Evolutionary conservation across 2,329 filamentous ascomycete species (phyloP).

Genomic region (Epichloe coenophiala): DNA sequence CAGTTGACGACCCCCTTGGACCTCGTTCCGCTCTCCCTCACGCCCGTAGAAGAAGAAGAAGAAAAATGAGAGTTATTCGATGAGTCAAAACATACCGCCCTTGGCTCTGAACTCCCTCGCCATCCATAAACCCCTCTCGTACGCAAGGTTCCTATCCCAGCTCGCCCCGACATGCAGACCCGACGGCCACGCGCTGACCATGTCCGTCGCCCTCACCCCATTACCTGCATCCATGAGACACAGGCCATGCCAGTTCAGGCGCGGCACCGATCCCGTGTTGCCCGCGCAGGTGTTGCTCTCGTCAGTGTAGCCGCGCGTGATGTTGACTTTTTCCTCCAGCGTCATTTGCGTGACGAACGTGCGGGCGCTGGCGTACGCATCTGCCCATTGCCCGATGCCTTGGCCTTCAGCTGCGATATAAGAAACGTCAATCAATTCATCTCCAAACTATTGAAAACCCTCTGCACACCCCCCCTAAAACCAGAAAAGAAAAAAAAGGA

Average conservation of each 20-base stretch:
- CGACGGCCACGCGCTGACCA: slow-evolving; percentile 34
- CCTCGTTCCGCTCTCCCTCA: background rate
- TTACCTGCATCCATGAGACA: slow-evolving; percentile 38
- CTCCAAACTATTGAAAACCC: no score
- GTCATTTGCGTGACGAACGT: slow-evolving; percentile 48
- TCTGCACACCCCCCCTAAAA: no score
- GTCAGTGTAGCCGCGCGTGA: slow-evolving; percentile 35
- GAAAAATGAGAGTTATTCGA: no score
- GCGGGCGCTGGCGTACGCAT: slow-evolving; percentile 44
- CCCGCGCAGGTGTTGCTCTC: slow-evolving; percentile 36
- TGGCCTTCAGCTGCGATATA: slow-evolving; percentile 15
- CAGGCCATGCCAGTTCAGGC: slow-evolving; percentile 31
- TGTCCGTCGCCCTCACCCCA: slow-evolving; percentile 32
- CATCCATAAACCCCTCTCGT: slow-evolving; percentile 37
- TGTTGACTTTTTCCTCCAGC: slow-evolving; percentile 47
- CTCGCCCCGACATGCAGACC: slow-evolving; percentile 33
- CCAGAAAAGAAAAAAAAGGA: background rate
- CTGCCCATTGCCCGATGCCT: slow-evolving; percentile 33
- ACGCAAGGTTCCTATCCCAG: slow-evolving; percentile 42
- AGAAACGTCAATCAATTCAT: background rate
- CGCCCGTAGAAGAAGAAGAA: background rate
- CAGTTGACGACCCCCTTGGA: background rate
- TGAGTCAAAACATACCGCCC: slow-evolving; percentile 31
- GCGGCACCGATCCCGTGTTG: slow-evolving; percentile 31
- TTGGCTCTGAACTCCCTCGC: slow-evolving; percentile 43